Percentiles rank a stretch among this genome's conserved stretches.
Evolutionary conservation across 768 basidiomycete genomes (phyloP).

Genomic region (Russula brevipes): DNA sequence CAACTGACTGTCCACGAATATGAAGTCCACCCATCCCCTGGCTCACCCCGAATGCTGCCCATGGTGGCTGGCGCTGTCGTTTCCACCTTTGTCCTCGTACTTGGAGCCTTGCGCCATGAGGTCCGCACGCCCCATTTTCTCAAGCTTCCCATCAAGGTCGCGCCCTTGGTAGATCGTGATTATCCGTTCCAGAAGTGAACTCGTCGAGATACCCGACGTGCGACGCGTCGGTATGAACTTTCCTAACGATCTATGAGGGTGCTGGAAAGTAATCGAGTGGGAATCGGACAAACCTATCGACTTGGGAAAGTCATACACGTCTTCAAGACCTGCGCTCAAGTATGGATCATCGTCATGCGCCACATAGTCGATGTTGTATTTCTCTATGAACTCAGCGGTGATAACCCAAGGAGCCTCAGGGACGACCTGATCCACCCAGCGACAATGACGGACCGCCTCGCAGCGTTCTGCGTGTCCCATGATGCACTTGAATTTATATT

Average conservation of each 20-base stretch:
- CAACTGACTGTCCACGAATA: slow-evolving; percentile 1
- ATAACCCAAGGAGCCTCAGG: slow-evolving; percentile 90
- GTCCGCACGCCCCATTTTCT: slow-evolving; percentile 78
- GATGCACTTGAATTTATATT: slow-evolving; percentile 76
- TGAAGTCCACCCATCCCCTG: background rate
- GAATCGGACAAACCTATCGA: slow-evolving; percentile 53
- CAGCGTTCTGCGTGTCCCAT: slow-evolving; percentile 90
- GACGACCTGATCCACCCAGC: slow-evolving; percentile 94
- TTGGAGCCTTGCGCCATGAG: slow-evolving; percentile 54
- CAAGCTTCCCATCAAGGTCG: slow-evolving; percentile 84
- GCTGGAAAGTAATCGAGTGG: background rate
- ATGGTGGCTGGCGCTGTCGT: background rate
- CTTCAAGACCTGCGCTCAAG: slow-evolving; percentile 66
- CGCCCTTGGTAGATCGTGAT: slow-evolving; percentile 80
- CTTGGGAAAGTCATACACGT: slow-evolving; percentile 83
- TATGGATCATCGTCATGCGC: slow-evolving; percentile 96
- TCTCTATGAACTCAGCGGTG: slow-evolving; percentile 72
- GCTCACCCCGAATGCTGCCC: slow-evolving; percentile 5
- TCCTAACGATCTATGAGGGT: slow-evolving; percentile 42
- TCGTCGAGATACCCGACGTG: slow-evolving; percentile 92
- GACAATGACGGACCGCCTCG: slow-evolving; percentile 90
- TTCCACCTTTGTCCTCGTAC: slow-evolving; percentile 29
- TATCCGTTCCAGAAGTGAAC: slow-evolving; percentile 87
- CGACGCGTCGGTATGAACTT: slow-evolving; percentile 94
- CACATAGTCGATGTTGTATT: slow-evolving; percentile 90